A percentile compares a stretch with the other conserved stretches of the same genome.
Evolutionary conservation across 164 flowering plant species (phyloP).

Genomic region (Nelumbo lutea): DNA sequence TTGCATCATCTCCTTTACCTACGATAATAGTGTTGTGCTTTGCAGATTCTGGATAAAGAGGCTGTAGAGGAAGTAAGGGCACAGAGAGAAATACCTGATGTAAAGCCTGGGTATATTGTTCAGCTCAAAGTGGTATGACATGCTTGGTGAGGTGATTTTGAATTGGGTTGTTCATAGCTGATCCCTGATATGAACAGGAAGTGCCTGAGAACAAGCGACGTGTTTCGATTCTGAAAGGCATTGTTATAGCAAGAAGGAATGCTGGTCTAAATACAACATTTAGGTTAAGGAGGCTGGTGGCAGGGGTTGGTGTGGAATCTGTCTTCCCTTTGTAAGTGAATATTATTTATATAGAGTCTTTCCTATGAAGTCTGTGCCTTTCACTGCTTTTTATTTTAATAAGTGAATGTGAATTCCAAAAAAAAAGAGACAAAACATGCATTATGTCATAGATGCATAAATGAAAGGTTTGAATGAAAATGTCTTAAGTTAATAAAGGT

Average conservation of each 20-base stretch:
- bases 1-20: background rate
- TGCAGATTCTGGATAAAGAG: constrained; percentile 86
- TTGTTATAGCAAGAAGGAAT: constrained; percentile 89
- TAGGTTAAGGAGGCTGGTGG: constrained; percentile 80
- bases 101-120: constrained; percentile 79
- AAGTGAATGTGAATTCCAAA: no score
- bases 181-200: constrained; percentile 50
- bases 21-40: constrained; percentile 1
- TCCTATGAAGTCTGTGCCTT: background rate
- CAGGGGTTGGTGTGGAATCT: constrained; percentile 89
- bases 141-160: background rate
- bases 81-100: constrained; percentile 71
- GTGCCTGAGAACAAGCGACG: constrained; percentile 96
- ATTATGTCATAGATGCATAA: no score
- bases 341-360: background rate
- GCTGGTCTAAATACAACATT: constrained; percentile 83
- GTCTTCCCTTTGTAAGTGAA: constrained; percentile 78
- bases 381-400: no score
- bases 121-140: constrained; percentile 82
- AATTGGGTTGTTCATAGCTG: constrained; percentile 10
- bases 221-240: constrained; percentile 63
- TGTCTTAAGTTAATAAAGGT: no score
- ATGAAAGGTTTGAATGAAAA: no score
- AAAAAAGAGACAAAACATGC: no score
- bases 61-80: constrained; percentile 74